These are phyloP conservation scores for Castanea mollissima DNA, from an alignment of 306 rosid genomes.

Conservation along the genomic window DNA sequence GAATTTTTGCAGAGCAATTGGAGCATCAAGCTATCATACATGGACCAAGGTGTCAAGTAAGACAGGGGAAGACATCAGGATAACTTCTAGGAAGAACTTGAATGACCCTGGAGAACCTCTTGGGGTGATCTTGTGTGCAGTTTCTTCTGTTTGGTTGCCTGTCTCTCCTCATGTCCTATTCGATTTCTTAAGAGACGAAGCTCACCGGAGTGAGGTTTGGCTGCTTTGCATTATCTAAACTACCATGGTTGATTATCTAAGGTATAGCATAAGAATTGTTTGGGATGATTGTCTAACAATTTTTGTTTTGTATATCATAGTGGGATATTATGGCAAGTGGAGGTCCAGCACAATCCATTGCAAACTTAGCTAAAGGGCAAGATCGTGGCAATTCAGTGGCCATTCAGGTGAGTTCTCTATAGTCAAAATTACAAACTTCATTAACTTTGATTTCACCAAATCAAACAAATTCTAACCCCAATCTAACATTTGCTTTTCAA, in stretches of 20 bases:
- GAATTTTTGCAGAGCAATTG: conserved; percentile 75
- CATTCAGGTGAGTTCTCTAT: conserved; percentile 61
- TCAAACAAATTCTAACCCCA: not conserved
- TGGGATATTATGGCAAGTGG: conserved; percentile 87
- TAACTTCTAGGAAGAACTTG: conserved; percentile 85
- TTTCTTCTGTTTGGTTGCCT: conserved; percentile 92
- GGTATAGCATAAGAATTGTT: not conserved
- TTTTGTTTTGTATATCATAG: conserved; percentile 34
- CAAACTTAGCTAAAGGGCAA: conserved; percentile 90
- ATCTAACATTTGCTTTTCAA: conserved; percentile 10
- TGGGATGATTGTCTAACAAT: conserved; percentile 12
- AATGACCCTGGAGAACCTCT: conserved; percentile 92
- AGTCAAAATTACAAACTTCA: not conserved
- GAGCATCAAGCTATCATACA: conserved; percentile 83
- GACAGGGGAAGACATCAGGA: conserved; percentile 87
- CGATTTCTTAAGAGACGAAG: conserved; percentile 79
- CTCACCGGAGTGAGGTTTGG: conserved; percentile 66
- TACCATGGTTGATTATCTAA: not conserved
- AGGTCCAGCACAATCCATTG: conserved; percentile 67
- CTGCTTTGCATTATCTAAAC: not conserved
- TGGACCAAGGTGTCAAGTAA: conserved; percentile 81
- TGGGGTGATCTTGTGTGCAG: conserved; percentile 87
- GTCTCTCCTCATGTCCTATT: conserved; percentile 57
- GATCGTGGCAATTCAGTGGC: conserved; percentile 92
- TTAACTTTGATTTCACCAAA: not conserved